phyloP scores from a whole-genome alignment of 257 asterid species.

The Osmanthus fragrans region DNA sequence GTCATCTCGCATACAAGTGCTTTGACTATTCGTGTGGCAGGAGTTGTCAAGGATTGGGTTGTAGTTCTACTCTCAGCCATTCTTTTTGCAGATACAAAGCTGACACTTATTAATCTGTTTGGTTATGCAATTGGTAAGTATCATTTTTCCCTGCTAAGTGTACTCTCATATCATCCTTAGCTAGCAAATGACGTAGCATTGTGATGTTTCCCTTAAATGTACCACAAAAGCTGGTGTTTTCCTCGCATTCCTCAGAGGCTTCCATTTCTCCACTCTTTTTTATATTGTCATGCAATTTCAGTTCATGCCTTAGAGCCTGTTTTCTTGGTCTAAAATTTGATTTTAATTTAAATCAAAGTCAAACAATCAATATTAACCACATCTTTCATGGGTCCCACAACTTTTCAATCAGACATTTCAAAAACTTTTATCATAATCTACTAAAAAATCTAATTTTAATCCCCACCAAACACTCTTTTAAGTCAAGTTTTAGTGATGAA shows the following conservation, averaged over 20 bases:
- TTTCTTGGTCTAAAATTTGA: too few relatives aligned
- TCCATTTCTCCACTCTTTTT: not conserved
- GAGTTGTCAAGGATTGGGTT: constrained; percentile 99
- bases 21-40: constrained; percentile 97
- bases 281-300: not conserved
- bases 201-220: not conserved
- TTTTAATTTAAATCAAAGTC: too few relatives aligned
- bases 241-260: not conserved
- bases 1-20: constrained; percentile 97
- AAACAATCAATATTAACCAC: too few relatives aligned
- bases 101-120: constrained; percentile 76
- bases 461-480: too few relatives aligned
- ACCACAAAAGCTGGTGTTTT: not conserved
- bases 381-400: too few relatives aligned
- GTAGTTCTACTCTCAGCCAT: constrained; percentile 90
- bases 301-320: not conserved
- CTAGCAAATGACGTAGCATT: not conserved
- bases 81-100: constrained; percentile 86
- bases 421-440: too few relatives aligned
- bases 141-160: not conserved
- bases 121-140: constrained; percentile 93
- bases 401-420: too few relatives aligned
- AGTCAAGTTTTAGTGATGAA: not conserved
- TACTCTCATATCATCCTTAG: not conserved
- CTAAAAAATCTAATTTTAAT: too few relatives aligned